These are phyloP conservation scores for Skeletonema tropicum DNA, from an alignment of 108 stramenopile genomes.

Conservation along the genomic window DNA sequence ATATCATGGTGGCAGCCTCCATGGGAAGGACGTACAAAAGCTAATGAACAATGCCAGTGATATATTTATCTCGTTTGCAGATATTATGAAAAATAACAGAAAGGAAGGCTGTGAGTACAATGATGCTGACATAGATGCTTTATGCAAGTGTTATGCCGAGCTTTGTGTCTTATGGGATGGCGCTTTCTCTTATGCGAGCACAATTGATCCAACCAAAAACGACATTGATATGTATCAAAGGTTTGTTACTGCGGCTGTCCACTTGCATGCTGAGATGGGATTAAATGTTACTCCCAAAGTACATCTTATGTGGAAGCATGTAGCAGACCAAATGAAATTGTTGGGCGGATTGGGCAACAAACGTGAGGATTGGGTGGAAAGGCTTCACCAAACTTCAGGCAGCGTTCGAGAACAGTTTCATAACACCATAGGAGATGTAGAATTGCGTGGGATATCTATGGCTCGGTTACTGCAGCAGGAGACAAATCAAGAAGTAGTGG, in stretches of 20 bases:
- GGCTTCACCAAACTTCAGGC: too few relatives aligned
- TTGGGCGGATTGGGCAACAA: neutral
- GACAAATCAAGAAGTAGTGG: too few relatives aligned
- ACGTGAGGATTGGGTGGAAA: too few relatives aligned
- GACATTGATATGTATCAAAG: neutral
- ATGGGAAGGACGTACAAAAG: slow-evolving; percentile 11
- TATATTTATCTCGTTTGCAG: neutral
- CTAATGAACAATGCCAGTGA: slow-evolving; percentile 3
- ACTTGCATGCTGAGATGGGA: neutral
- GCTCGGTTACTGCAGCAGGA: too few relatives aligned
- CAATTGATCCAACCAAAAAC: neutral
- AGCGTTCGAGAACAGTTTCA: too few relatives aligned
- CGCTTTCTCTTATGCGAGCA: slow-evolving; percentile 1
- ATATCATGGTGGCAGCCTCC: slow-evolving; percentile 7
- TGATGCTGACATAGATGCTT: neutral
- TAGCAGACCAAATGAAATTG: neutral
- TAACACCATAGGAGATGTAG: too few relatives aligned
- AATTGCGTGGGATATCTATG: too few relatives aligned
- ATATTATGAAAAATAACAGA: neutral
- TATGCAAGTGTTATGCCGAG: neutral
- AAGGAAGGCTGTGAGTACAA: neutral
- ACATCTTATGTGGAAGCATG: slow-evolving; percentile 14
- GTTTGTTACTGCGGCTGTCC: slow-evolving; percentile 2
- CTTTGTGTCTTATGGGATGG: slow-evolving; percentile 7
- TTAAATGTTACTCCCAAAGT: slow-evolving; percentile 11